A percentile compares a stretch with the other conserved stretches of the same genome.
Evolutionary conservation across 129 eudicot genomes (phyloP).

Genomic region (Artemisia annua): DNA sequence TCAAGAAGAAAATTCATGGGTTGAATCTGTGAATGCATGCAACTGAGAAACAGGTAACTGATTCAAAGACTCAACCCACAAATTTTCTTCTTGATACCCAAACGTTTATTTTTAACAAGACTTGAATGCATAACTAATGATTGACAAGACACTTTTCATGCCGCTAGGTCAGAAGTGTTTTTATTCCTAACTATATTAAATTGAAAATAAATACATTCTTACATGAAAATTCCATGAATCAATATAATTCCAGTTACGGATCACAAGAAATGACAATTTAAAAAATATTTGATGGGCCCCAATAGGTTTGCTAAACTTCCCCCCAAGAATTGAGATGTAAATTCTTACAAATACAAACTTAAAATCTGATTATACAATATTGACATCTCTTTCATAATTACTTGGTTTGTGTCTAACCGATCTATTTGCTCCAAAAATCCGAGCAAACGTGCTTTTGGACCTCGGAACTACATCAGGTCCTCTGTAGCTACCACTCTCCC

Average conservation of each 20-base stretch:
- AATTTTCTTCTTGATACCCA: too few relatives aligned
- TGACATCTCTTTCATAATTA: slow-evolving; percentile 47
- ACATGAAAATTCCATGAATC: neutral
- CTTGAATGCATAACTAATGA: too few relatives aligned
- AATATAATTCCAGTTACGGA: slow-evolving; percentile 15
- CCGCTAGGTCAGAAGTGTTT: too few relatives aligned
- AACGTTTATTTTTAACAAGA: too few relatives aligned
- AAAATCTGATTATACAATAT: slow-evolving; percentile 36
- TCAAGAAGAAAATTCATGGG: too few relatives aligned
- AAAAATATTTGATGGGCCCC: slow-evolving; percentile 23
- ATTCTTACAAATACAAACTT: slow-evolving; percentile 12
- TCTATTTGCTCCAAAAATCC: slow-evolving; percentile 50
- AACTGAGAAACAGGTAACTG: too few relatives aligned
- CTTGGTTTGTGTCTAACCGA: slow-evolving; percentile 51
- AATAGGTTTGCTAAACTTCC: neutral
- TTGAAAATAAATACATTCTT: neutral
- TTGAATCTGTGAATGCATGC: too few relatives aligned
- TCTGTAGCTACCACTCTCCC: slow-evolving; percentile 32
- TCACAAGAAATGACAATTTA: slow-evolving; percentile 4
- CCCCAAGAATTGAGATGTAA: slow-evolving; percentile 3
- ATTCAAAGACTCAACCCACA: too few relatives aligned
- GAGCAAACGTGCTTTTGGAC: slow-evolving; percentile 52
- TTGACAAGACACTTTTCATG: too few relatives aligned
- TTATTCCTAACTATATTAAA: neutral
- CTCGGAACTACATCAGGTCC: slow-evolving; percentile 44